Percentiles rank a stretch among this genome's conserved stretches.
These are phyloP conservation scores for Bertia moriformis DNA, from an alignment of 2,329 filamentous ascomycete genomes.

Conservation along the genomic window DNA sequence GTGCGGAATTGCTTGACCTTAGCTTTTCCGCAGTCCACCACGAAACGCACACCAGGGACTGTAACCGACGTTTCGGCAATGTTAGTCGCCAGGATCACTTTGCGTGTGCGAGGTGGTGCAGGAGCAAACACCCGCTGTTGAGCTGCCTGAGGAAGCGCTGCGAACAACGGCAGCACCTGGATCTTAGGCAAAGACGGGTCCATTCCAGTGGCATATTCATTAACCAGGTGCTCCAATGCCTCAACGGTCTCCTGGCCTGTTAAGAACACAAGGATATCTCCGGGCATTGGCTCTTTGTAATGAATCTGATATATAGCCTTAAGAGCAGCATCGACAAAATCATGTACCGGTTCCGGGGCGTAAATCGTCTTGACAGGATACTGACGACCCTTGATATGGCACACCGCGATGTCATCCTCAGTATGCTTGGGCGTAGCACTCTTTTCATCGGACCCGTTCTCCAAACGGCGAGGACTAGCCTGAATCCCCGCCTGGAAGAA, in stretches of 20 bases:
- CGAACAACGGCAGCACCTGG: constrained; percentile 68
- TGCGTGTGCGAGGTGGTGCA: constrained; percentile 66
- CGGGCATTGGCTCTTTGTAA: constrained; percentile 53
- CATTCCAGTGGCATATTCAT: constrained; percentile 54
- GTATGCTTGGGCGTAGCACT: background rate
- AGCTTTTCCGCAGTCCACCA: constrained; percentile 80
- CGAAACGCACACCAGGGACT: constrained; percentile 80
- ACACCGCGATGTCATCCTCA: background rate
- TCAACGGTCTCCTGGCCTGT: constrained; percentile 92
- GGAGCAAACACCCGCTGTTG: constrained; percentile 92
- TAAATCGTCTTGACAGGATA: constrained; percentile 32
- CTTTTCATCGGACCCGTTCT: background rate
- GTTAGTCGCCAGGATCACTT: constrained; percentile 87
- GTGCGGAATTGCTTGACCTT: constrained; percentile 82
- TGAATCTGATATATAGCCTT: constrained; percentile 82
- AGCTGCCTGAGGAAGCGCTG: constrained; percentile 75
- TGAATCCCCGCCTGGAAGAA: constrained; percentile 15
- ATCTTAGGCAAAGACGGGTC: constrained; percentile 43
- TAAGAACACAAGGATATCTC: constrained; percentile 81
- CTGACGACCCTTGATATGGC: background rate
- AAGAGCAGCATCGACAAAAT: constrained; percentile 75
- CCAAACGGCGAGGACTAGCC: too few relatives aligned
- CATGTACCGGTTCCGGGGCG: constrained; percentile 60
- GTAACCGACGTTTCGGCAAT: constrained; percentile 94
- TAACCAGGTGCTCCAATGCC: constrained; percentile 61